phyloP scores from a whole-genome alignment of 495 filamentous ascomycete genomes.

The Penicillium simplicissimum region DNA sequence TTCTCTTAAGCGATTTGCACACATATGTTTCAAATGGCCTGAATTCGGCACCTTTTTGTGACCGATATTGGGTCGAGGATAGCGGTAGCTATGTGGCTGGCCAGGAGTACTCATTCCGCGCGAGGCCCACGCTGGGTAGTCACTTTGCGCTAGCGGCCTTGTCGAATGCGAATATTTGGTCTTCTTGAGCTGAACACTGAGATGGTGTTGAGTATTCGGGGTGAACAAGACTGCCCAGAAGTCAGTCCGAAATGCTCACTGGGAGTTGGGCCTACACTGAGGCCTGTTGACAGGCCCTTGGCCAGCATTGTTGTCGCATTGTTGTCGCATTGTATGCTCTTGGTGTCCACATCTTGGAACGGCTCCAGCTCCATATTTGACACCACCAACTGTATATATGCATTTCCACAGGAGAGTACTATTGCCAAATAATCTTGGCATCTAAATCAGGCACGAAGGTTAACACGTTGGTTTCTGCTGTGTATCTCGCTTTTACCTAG shows the following conservation, averaged over 20 bases:
- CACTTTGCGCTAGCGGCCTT: slow-evolving; percentile 26
- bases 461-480: too few relatives aligned
- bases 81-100: slow-evolving; percentile 13
- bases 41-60: slow-evolving; percentile 44
- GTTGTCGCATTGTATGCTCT: too few relatives aligned
- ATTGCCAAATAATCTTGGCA: too few relatives aligned
- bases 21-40: slow-evolving; percentile 41
- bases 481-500: too few relatives aligned
- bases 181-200: not conserved
- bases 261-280: not conserved
- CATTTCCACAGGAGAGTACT: too few relatives aligned
- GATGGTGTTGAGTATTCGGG: not conserved
- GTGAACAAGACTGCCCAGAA: not conserved
- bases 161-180: slow-evolving; percentile 19
- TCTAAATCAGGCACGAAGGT: too few relatives aligned
- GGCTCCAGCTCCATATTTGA: too few relatives aligned
- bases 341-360: too few relatives aligned
- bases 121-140: slow-evolving; percentile 23
- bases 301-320: too few relatives aligned
- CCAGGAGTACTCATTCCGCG: slow-evolving; percentile 22
- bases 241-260: not conserved
- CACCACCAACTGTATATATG: too few relatives aligned
- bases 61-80: slow-evolving; percentile 33
- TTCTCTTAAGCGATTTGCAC: slow-evolving; percentile 38
- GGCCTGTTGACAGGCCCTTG: not conserved